Percentiles rank a stretch among this genome's conserved stretches.
Conservation (phyloP, 768 basidiomycete genomes). For the Stropharia rugosoannulata region DNA sequence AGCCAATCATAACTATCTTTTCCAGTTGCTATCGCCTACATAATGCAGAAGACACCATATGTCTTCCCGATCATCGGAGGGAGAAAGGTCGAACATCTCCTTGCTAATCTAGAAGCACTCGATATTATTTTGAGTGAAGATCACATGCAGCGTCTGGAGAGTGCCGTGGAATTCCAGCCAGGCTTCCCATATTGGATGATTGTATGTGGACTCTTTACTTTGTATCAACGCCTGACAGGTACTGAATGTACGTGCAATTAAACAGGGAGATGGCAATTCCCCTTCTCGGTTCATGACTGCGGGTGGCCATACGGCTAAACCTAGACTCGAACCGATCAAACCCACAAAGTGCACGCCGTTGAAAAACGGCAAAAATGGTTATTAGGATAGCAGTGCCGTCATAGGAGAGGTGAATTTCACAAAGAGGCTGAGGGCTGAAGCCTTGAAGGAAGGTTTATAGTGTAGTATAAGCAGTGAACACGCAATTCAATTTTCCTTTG, state of each 20-base stretch:
- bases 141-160: conserved; percentile 38
- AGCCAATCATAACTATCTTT: conserved; percentile 34
- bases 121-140: conserved; percentile 34
- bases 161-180: not conserved
- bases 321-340: not conserved
- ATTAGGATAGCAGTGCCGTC: no score
- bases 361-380: no score
- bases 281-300: not conserved
- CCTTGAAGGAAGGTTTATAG: no score
- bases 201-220: conserved; percentile 25
- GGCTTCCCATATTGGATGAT: conserved; percentile 2
- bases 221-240: conserved; percentile 29
- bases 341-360: not conserved
- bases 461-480: no score
- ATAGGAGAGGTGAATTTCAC: no score
- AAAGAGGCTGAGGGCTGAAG: no score
- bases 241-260: conserved; percentile 37
- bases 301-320: not conserved
- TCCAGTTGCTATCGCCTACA: conserved; percentile 52
- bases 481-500: no score
- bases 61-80: conserved; percentile 47
- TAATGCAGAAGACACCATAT: conserved; percentile 52
- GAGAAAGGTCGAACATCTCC: conserved; percentile 38
- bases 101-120: conserved; percentile 43
- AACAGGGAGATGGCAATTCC: not conserved